phyloP scores from a whole-genome alignment of 345 rosid species.

The Gossypium bickii region DNA sequence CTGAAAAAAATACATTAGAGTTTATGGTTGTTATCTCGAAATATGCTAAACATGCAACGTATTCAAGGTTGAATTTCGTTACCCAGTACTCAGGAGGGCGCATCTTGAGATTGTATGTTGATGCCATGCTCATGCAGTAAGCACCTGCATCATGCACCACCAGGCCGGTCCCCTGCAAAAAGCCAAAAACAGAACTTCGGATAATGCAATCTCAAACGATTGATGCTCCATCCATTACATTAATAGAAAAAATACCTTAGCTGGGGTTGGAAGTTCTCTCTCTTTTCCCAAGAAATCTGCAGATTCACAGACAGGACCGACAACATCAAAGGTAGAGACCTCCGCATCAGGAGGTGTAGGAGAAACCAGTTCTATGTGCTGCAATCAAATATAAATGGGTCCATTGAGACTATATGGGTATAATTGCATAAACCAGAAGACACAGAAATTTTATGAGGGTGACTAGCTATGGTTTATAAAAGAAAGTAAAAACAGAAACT shows the following conservation, averaged over 20 bases:
- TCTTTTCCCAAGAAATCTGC: slow-evolving; percentile 98
- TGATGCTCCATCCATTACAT: background rate
- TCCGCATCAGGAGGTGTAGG: slow-evolving; percentile 61
- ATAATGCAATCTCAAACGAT: slow-evolving; percentile 11
- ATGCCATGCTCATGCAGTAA: slow-evolving; percentile 99
- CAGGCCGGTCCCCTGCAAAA: slow-evolving; percentile 80
- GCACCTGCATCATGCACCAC: slow-evolving; percentile 99
- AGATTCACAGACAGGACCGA: slow-evolving; percentile 98
- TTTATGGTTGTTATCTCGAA: background rate
- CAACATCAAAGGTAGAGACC: slow-evolving; percentile 74
- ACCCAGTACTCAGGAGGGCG: slow-evolving; percentile 99
- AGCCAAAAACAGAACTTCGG: slow-evolving; percentile 21
- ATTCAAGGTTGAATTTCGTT: slow-evolving; percentile 11
- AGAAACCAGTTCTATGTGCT: slow-evolving; percentile 96
- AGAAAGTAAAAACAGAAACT: background rate
- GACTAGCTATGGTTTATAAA: background rate
- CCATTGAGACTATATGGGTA: background rate
- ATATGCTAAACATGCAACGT: background rate
- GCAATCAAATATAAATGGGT: slow-evolving; percentile 21
- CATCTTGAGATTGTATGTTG: slow-evolving; percentile 98
- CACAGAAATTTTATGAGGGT: background rate
- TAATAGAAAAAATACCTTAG: slow-evolving; percentile 40
- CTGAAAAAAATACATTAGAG: slow-evolving; percentile 26
- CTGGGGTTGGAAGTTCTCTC: slow-evolving; percentile 87
- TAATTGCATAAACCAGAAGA: background rate